phyloP scores from a whole-genome alignment of 2,329 filamentous ascomycete genomes.

The Knufia fluminis region DNA sequence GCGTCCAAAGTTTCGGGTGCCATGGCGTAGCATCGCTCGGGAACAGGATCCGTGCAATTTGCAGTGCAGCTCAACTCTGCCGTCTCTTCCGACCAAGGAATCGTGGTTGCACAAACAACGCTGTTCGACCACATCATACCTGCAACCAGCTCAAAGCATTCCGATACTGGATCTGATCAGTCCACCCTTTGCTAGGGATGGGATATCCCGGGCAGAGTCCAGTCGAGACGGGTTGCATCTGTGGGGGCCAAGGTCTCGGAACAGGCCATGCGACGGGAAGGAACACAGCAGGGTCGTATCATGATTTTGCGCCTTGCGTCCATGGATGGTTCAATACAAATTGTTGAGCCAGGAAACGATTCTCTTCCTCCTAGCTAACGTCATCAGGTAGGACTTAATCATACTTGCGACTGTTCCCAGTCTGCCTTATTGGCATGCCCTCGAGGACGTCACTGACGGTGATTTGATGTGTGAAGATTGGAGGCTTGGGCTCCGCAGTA shows the following conservation, averaged over 20 bases:
- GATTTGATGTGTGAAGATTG: neutral
- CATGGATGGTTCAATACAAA: too few species aligned
- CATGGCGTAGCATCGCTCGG: neutral
- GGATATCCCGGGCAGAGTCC: too few species aligned
- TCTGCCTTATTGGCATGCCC: slow-evolving; percentile 1
- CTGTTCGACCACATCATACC: too few species aligned
- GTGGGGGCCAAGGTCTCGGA: too few species aligned
- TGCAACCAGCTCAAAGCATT: too few species aligned
- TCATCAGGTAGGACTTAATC: neutral
- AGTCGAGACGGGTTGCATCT: too few species aligned
- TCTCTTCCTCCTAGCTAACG: neutral
- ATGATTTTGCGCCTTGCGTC: too few species aligned
- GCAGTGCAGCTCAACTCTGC: neutral
- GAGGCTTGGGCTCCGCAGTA: neutral
- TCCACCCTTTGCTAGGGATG: too few species aligned
- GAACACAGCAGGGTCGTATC: too few species aligned
- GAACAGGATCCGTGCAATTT: neutral
- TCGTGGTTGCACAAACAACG: neutral
- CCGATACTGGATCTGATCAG: too few species aligned
- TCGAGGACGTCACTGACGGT: slow-evolving; percentile 2
- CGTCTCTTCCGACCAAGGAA: neutral
- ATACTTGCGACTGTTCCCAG: neutral
- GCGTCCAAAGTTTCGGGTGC: neutral
- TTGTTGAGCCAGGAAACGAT: neutral
- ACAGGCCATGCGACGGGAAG: too few species aligned